Evolutionary conservation across 441 rosid genomes (phyloP).

Genomic region (Eruca vesicaria): DNA sequence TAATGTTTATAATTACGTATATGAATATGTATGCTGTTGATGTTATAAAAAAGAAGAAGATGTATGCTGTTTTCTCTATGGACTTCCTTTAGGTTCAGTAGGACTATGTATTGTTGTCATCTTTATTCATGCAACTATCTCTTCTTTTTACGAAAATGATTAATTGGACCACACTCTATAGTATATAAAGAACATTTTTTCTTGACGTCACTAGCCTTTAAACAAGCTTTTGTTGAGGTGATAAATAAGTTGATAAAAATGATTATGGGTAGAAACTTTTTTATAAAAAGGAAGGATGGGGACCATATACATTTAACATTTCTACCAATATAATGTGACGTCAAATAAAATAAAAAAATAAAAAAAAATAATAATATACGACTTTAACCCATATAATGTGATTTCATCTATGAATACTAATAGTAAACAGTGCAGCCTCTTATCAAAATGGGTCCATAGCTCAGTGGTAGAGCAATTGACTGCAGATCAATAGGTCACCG

Average conservation of each 20-base stretch:
- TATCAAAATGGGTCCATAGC: slow-evolving; percentile 75
- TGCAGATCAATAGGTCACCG: slow-evolving; percentile 96
- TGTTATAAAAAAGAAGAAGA: no score
- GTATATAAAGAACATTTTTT: background rate
- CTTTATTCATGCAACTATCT: background rate
- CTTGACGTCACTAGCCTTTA: slow-evolving; percentile 11
- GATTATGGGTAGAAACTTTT: background rate
- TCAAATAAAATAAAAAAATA: no score
- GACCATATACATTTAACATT: background rate
- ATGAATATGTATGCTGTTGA: background rate
- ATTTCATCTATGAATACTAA: no score
- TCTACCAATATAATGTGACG: no score
- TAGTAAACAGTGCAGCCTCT: no score
- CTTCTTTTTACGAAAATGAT: slow-evolving; percentile 5
- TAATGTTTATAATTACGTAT: background rate
- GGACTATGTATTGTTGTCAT: background rate
- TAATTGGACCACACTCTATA: background rate
- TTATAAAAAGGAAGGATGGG: background rate
- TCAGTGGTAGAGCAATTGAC: slow-evolving; percentile 99
- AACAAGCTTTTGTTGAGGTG: background rate
- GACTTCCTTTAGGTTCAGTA: background rate
- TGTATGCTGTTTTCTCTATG: background rate
- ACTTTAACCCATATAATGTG: no score
- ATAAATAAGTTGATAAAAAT: slow-evolving; percentile 14
- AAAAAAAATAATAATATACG: no score